Percentiles rank a stretch among this genome's conserved stretches.
These are phyloP conservation scores for Chlorociboria aeruginascens DNA, from an alignment of 495 filamentous ascomycete species.

Conservation along the genomic window DNA sequence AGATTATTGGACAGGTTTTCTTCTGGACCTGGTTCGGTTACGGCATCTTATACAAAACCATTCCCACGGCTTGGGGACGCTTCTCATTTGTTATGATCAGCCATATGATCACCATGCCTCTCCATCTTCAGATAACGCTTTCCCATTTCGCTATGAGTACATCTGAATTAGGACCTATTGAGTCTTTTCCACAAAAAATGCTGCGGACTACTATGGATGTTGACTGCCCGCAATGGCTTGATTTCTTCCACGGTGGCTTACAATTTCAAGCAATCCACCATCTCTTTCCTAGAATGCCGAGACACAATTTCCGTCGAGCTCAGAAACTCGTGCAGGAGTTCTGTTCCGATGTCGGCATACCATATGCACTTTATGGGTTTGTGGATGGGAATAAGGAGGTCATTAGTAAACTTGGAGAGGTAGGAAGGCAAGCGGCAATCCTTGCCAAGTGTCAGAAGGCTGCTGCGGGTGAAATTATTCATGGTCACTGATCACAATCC, in stretches of 20 bases:
- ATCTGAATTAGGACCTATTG: constrained; percentile 70
- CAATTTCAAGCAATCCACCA: constrained; percentile 98
- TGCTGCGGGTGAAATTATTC: constrained; percentile 26
- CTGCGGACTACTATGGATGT: constrained; percentile 97
- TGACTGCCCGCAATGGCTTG: constrained; percentile 88
- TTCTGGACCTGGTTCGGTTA: constrained; percentile 98
- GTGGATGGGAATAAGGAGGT: constrained; percentile 86
- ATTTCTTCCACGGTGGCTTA: constrained; percentile 91
- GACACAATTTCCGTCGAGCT: constrained; percentile 78
- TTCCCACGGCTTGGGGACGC: constrained; percentile 59
- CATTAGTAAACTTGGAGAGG: constrained; percentile 70
- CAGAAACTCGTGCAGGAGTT: constrained; percentile 82
- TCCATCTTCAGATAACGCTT: constrained; percentile 93
- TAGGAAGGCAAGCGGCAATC: constrained; percentile 77
- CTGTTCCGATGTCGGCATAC: constrained; percentile 81
- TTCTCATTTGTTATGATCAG: constrained; percentile 72
- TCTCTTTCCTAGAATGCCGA: constrained; percentile 84
- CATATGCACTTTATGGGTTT: constrained; percentile 90
- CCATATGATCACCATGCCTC: constrained; percentile 73
- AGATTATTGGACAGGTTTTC: constrained; percentile 68
- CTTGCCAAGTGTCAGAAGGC: constrained; percentile 74
- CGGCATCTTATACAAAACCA: constrained; percentile 59
- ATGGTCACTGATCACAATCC: constrained; percentile 21
- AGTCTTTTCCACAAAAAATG: constrained; percentile 96
- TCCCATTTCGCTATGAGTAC: constrained; percentile 98